Percentiles rank a stretch among this genome's conserved stretches.
Evolutionary conservation across 2,329 filamentous ascomycete genomes (phyloP).

Genomic region (Purpureocillium lavendulum): DNA sequence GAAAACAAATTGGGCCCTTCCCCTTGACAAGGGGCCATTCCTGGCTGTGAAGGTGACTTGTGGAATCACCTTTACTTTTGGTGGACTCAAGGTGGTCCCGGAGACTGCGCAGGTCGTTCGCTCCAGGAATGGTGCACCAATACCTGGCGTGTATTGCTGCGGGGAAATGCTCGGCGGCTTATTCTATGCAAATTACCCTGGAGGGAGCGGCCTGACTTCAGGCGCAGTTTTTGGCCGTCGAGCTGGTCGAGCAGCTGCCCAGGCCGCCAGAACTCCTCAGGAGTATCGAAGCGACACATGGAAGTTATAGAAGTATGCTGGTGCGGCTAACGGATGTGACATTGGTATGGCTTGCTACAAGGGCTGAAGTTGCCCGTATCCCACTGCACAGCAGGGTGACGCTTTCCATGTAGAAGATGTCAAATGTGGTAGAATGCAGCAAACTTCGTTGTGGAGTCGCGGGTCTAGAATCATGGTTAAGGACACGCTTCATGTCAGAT

Average conservation of each 20-base stretch:
- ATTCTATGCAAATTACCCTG: constrained; percentile 56
- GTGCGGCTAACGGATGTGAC: too few species aligned
- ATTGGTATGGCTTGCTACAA: too few species aligned
- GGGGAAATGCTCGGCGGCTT: constrained; percentile 61
- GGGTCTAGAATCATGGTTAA: too few species aligned
- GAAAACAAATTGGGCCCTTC: constrained; percentile 60
- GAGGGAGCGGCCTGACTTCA: constrained; percentile 52
- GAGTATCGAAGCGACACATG: too few species aligned
- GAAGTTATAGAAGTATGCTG: too few species aligned
- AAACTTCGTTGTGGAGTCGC: too few species aligned
- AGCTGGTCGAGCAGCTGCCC: constrained; percentile 29
- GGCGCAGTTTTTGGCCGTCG: constrained; percentile 43
- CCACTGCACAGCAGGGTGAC: too few species aligned
- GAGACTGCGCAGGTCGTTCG: constrained; percentile 45
- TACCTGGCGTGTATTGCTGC: constrained; percentile 47
- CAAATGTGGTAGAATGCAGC: too few species aligned
- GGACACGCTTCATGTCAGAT: too few species aligned
- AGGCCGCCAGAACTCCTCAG: too few species aligned
- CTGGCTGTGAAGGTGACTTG: constrained; percentile 56
- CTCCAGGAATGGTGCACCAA: constrained; percentile 33
- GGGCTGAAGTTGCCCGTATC: too few species aligned
- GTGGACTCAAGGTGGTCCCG: constrained; percentile 48
- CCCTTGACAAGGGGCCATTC: constrained; percentile 48
- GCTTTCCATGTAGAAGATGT: too few species aligned
- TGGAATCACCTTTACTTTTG: constrained; percentile 63